Evolutionary conservation across 805 yeast species (phyloP).

Genomic region (Clavispora santaluciae): DNA sequence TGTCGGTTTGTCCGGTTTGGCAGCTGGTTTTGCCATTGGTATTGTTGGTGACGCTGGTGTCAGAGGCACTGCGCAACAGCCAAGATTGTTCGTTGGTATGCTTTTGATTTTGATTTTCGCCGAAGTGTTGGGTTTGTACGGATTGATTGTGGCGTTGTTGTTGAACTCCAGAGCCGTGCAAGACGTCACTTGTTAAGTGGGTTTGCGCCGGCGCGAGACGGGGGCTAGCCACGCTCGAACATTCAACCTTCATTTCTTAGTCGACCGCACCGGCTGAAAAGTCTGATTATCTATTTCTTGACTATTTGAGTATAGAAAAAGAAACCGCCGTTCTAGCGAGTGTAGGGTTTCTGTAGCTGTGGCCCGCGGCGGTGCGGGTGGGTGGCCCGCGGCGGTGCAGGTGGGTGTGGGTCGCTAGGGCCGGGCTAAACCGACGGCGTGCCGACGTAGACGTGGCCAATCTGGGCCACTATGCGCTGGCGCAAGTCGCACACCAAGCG

Average conservation of each 20-base stretch:
- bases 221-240: constrained; percentile 3
- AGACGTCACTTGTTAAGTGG: constrained; percentile 71
- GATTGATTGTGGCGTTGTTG: constrained; percentile 95
- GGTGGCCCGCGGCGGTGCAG: too few relatives aligned
- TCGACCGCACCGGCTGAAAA: constrained; percentile 7
- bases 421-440: not conserved
- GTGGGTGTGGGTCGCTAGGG: too few relatives aligned
- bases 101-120: constrained; percentile 97
- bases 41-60: constrained; percentile 99
- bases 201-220: not conserved
- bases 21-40: constrained; percentile 99
- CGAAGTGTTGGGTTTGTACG: constrained; percentile 97
- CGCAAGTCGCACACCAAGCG: constrained; percentile 25
- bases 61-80: constrained; percentile 97
- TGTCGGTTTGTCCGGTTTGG: constrained; percentile 94
- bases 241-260: constrained; percentile 11
- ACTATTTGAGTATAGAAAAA: constrained; percentile 9
- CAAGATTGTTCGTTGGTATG: constrained; percentile 97
- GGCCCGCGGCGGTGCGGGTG: too few relatives aligned
- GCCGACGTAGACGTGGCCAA: constrained; percentile 32
- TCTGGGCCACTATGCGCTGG: constrained; percentile 27
- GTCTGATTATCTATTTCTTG: constrained; percentile 9
- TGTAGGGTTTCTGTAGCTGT: too few relatives aligned
- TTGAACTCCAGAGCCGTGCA: constrained; percentile 97
- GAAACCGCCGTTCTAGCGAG: not conserved